Evolutionary conservation across 257 asterid species (phyloP), one percentile per base, ranked within the genome.

Genomic region (Solanum lignicaule): DNA sequence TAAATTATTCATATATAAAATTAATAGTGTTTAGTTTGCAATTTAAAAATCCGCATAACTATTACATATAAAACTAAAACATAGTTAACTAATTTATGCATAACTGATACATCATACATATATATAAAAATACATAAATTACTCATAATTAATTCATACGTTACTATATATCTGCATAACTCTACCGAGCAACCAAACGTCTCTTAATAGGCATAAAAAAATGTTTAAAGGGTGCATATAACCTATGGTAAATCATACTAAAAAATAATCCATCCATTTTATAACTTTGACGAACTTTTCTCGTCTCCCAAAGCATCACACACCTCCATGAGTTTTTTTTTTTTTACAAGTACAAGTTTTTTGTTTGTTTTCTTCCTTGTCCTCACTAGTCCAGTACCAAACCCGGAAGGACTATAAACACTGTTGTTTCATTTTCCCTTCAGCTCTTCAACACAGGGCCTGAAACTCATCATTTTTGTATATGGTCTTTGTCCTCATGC

Each of bases 261-360:
- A 76, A 43, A 79, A 41, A 4, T 43, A 43, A 43, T 46, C 68
- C 85, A 48, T 20, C 31, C 85, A 29, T 29, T 29, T 46, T 71
- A 36, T 75, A 83, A 88, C 88, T 78, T 35, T 85, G 86, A 79
- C 79, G 88, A 12, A n/a, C 89, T 86, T 91, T 88, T 89, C 90
- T 82, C 93, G 86, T 48, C 86, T 92, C 89, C 95, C 95, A 87
- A 94, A 85, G 91, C 91, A 27, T n/a, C 83, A 73, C 72, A 83
- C 86, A 86, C 31, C 83, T 75, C 83, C 83, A 75, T 36, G 83
- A 36, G 31, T 21, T 33, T 2, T 71, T 16, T 71, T 16, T 89
- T 81, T 36, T 83, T 65, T 41, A 8, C 5, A 84, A 88, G 85
- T 86, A 87, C 89, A 86, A 86, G 9, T 27, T 88, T 41, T 90